A percentile compares a stretch with the other conserved stretches of the same genome.
phyloP scores from a whole-genome alignment of 805 yeast genomes.

The Tetrapisispora iriomotensis region DNA sequence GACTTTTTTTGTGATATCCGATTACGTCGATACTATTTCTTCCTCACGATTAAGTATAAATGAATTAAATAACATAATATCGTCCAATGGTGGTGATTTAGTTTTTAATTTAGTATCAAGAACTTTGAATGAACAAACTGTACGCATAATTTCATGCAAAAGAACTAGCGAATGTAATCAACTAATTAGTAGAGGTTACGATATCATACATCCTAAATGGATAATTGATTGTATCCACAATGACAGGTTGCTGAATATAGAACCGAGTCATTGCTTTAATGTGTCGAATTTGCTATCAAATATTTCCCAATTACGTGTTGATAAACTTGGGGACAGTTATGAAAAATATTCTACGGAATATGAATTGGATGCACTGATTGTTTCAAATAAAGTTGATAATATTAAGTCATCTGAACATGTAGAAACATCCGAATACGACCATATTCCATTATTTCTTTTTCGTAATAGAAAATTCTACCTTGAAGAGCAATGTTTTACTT shows the following conservation, averaged over 20 bases:
- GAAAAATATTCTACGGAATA: constrained; percentile 9
- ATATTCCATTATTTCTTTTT: constrained; percentile 30
- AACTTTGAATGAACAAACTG: constrained; percentile 7
- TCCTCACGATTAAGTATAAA: constrained; percentile 24
- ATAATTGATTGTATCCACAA: constrained; percentile 44
- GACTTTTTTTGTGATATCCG: constrained; percentile 46
- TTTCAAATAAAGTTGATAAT: not conserved
- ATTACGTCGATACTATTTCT: constrained; percentile 26
- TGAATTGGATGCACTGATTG: constrained; percentile 7
- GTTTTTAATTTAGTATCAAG: constrained; percentile 27
- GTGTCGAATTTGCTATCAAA: constrained; percentile 29
- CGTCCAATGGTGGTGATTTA: constrained; percentile 43
- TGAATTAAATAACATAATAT: constrained; percentile 33
- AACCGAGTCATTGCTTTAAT: constrained; percentile 47
- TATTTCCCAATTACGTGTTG: constrained; percentile 34
- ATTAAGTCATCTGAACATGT: not conserved
- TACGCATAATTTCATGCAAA: constrained; percentile 32
- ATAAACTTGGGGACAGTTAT: constrained; percentile 56
- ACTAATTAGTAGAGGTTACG: constrained; percentile 40
- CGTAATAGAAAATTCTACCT: constrained; percentile 29
- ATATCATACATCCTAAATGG: constrained; percentile 64
- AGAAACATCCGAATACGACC: too few species aligned
- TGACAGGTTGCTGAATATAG: constrained; percentile 38
- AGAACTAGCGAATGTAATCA: constrained; percentile 32
- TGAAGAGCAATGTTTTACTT: constrained; percentile 7